Evolutionary conservation across 768 basidiomycete species (phyloP).

Genomic region (Hericium coralloides): DNA sequence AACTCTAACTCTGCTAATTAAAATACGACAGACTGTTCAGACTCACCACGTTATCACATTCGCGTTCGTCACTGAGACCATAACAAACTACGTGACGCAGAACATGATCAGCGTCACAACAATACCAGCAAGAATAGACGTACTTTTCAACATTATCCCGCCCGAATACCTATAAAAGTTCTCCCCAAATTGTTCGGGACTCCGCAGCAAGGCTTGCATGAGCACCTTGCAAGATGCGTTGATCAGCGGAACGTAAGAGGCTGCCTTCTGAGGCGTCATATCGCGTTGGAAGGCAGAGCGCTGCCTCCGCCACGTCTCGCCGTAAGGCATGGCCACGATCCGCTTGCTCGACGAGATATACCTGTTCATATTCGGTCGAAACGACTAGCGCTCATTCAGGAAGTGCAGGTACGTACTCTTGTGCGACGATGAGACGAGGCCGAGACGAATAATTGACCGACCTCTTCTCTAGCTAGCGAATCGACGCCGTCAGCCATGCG

Average conservation of each 20-base stretch:
- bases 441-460: neutral
- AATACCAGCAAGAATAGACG: neutral
- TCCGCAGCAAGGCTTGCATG: neutral
- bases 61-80: neutral
- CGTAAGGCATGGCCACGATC: neutral
- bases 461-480: neutral
- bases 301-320: neutral
- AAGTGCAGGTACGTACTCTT: neutral
- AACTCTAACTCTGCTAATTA: too few species aligned
- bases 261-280: neutral
- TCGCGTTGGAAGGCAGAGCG: neutral
- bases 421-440: neutral
- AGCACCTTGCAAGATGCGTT: neutral
- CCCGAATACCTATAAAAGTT: neutral
- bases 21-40: too few species aligned
- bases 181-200: neutral
- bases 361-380: neutral
- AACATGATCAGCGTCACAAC: neutral
- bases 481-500: neutral
- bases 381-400: neutral
- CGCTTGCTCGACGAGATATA: neutral
- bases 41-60: too few species aligned
- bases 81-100: neutral
- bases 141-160: neutral
- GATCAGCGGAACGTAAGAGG: neutral